Conservation (phyloP, 2,329 filamentous ascomycete species). For the Fusarium marasasianum region DNA sequence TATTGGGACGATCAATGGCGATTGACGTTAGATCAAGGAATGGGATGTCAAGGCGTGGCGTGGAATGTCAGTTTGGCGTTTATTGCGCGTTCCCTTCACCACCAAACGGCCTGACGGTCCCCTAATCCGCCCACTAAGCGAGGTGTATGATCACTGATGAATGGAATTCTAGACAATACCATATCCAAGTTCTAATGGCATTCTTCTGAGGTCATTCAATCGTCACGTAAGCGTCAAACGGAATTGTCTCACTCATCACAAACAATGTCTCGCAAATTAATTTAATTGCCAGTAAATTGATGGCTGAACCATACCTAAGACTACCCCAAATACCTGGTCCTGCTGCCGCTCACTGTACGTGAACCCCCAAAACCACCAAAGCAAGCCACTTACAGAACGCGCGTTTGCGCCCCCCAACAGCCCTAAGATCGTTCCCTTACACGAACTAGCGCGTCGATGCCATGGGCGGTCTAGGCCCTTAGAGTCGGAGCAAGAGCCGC, state of each 20-base stretch:
- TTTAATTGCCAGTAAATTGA: not conserved
- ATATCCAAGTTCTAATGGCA: not conserved
- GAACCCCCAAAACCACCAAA: not conserved
- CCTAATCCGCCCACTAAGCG: not conserved
- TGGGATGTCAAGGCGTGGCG: not conserved
- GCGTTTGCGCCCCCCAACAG: not conserved
- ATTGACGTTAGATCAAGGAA: not conserved
- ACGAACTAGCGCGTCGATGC: not conserved
- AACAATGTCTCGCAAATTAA: not conserved
- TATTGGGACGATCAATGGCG: not conserved
- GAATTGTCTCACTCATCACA: not conserved
- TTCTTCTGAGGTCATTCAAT: not conserved
- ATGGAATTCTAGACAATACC: not conserved
- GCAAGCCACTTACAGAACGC: not conserved
- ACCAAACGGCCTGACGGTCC: not conserved
- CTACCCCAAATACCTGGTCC: not conserved
- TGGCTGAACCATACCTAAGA: not conserved
- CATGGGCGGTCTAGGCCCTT: not conserved
- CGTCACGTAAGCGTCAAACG: fast-evolving
- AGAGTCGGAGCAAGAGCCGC: not conserved
- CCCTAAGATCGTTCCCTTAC: not conserved
- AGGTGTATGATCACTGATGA: too few species aligned
- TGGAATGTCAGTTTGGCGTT: not conserved
- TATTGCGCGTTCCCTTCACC: not conserved
- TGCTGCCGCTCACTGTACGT: too few species aligned